Conservation (phyloP, 2,329 filamentous ascomycete species). For the Dactylella cylindrospora region DNA sequence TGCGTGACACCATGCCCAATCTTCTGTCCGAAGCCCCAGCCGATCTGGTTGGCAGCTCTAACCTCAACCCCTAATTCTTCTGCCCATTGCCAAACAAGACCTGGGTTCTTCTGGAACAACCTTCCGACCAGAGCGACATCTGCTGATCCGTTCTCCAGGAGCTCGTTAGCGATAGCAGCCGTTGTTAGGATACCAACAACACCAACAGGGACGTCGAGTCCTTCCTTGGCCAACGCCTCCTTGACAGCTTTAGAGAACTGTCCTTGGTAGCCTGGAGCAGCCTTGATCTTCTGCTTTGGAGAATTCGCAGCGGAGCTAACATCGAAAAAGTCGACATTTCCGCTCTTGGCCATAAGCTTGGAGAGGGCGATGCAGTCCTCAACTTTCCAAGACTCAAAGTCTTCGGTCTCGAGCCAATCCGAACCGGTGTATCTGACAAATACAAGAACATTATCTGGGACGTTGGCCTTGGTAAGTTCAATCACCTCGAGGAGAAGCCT, state of each 20-base stretch:
- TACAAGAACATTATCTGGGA: slow-evolving; percentile 61
- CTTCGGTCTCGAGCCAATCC: slow-evolving; percentile 61
- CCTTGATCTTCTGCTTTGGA: slow-evolving; percentile 43
- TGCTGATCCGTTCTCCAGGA: slow-evolving; percentile 56
- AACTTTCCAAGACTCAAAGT: slow-evolving; percentile 60
- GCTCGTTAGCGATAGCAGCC: slow-evolving; percentile 54
- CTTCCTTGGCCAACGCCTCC: slow-evolving; percentile 45
- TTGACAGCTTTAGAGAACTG: slow-evolving; percentile 48
- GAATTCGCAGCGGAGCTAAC: slow-evolving; percentile 67
- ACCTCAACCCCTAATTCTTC: slow-evolving; percentile 58
- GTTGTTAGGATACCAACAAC: slow-evolving; percentile 23
- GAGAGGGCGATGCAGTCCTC: slow-evolving; percentile 67
- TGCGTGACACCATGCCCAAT: slow-evolving; percentile 28
- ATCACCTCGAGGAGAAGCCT: slow-evolving; percentile 63
- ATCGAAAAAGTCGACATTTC: slow-evolving; percentile 76
- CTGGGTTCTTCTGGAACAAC: slow-evolving; percentile 63
- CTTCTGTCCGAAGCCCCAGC: slow-evolving; percentile 57
- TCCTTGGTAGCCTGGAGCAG: slow-evolving; percentile 48
- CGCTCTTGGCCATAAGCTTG: slow-evolving; percentile 66
- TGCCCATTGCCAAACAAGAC: slow-evolving; percentile 60
- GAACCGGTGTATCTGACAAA: slow-evolving; percentile 64
- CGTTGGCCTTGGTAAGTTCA: slow-evolving; percentile 57
- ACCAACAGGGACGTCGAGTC: slow-evolving; percentile 47
- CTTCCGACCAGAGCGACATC: slow-evolving; percentile 59
- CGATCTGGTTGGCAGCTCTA: slow-evolving; percentile 59